phyloP scores from a whole-genome alignment of 2,329 filamentous ascomycete genomes.

The Fusarium vanettenii region DNA sequence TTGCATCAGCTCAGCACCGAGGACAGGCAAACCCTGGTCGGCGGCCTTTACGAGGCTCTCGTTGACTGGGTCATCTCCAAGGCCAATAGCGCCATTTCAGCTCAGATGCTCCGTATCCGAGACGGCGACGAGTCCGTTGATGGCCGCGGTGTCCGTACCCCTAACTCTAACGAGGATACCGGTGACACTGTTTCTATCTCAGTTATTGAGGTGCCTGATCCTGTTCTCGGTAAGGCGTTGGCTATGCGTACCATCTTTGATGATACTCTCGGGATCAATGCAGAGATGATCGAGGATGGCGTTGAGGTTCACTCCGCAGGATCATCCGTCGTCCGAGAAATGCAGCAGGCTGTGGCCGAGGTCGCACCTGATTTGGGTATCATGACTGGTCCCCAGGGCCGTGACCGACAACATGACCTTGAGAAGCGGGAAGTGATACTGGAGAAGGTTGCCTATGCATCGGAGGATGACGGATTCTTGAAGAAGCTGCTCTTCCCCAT shows the following conservation, averaged over 20 bases:
- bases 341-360: conserved; percentile 82
- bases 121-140: conserved; percentile 76
- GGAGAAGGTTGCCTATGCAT: conserved; percentile 86
- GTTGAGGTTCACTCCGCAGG: conserved; percentile 79
- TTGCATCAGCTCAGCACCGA: conserved; percentile 82
- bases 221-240: conserved; percentile 86
- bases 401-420: conserved; percentile 80
- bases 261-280: conserved; percentile 90
- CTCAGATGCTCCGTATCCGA: conserved; percentile 75
- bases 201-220: conserved; percentile 85
- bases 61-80: conserved; percentile 95
- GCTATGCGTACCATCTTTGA: conserved; percentile 93
- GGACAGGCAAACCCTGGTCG: conserved; percentile 84
- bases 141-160: conserved; percentile 71
- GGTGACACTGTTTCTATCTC: conserved; percentile 91
- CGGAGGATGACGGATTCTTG: conserved; percentile 85
- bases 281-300: conserved; percentile 97
- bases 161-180: conserved; percentile 75
- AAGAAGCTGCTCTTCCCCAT: conserved; percentile 84
- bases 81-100: conserved; percentile 85
- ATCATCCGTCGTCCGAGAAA: conserved; percentile 87
- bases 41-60: conserved; percentile 89
- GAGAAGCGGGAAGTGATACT: conserved; percentile 86
- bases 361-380: conserved; percentile 84
- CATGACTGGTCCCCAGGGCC: conserved; percentile 71